phyloP scores from a whole-genome alignment of 1,284 basidiomycete species.

The Volvariella volvacea region DNA sequence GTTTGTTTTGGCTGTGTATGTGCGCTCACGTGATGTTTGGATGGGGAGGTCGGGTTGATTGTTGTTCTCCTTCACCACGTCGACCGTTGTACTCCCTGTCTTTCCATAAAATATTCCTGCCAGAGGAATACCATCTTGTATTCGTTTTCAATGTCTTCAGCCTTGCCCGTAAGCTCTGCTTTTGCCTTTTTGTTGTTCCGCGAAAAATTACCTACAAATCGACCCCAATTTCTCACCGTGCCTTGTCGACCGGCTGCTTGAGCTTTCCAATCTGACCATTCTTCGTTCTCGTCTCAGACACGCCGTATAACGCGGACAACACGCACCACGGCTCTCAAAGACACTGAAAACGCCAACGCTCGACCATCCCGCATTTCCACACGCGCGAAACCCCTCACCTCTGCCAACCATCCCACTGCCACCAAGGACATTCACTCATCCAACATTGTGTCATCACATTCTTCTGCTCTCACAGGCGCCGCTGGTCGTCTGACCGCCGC shows the following conservation, averaged over 20 bases:
- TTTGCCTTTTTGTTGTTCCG: not conserved
- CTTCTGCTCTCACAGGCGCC: slow-evolving; percentile 26
- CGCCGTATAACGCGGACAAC: slow-evolving; percentile 53
- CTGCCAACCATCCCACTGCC: slow-evolving; percentile 21
- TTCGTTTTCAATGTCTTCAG: not conserved
- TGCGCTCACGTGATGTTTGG: not conserved
- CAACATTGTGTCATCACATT: not conserved
- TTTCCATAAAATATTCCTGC: not conserved
- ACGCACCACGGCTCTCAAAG: slow-evolving; percentile 46
- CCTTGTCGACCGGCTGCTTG: too few relatives aligned
- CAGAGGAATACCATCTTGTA: not conserved
- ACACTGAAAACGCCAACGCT: slow-evolving; percentile 60
- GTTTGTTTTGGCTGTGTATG: not conserved
- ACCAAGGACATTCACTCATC: slow-evolving; percentile 14
- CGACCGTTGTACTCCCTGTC: not conserved
- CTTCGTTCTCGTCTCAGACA: slow-evolving; percentile 28
- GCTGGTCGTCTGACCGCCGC: slow-evolving; percentile 34
- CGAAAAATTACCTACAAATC: not conserved
- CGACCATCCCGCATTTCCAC: slow-evolving; percentile 45
- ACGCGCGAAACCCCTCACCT: slow-evolving; percentile 51
- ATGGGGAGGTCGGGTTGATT: not conserved
- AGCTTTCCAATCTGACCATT: not conserved
- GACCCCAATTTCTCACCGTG: not conserved
- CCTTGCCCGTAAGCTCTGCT: not conserved
- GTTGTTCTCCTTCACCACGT: not conserved